phyloP scores from a whole-genome alignment of 1,284 basidiomycete species.

The Mycena citricolor region DNA sequence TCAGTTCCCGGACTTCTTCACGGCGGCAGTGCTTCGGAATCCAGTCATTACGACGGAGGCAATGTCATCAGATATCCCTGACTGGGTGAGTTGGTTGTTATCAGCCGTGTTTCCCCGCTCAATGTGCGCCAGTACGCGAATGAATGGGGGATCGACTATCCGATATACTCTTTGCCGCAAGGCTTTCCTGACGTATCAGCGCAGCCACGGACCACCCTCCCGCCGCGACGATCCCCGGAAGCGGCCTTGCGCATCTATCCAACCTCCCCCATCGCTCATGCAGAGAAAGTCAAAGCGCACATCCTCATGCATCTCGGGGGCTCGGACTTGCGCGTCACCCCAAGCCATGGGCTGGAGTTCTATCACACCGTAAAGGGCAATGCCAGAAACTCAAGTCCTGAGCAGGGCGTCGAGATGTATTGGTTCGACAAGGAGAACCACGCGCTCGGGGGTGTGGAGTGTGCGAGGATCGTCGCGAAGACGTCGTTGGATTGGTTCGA shows the following conservation, averaged over 20 bases:
- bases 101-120: neutral
- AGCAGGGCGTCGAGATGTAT: slow-evolving; percentile 55
- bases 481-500: slow-evolving; percentile 53
- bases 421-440: slow-evolving; percentile 64
- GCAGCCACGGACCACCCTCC: slow-evolving; percentile 17
- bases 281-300: slow-evolving; percentile 50
- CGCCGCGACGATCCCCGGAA: slow-evolving; percentile 44
- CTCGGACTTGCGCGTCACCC: slow-evolving; percentile 62
- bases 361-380: slow-evolving; percentile 57
- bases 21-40: slow-evolving; percentile 63
- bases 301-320: slow-evolving; percentile 63
- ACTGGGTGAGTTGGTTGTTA: slow-evolving; percentile 53
- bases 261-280: slow-evolving; percentile 59
- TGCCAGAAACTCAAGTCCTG: slow-evolving; percentile 27
- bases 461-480: slow-evolving; percentile 50
- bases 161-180: slow-evolving; percentile 34
- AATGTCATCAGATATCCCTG: slow-evolving; percentile 65
- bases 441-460: slow-evolving; percentile 61
- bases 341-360: slow-evolving; percentile 60
- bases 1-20: slow-evolving; percentile 59
- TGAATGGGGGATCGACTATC: slow-evolving; percentile 55
- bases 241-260: slow-evolving; percentile 45
- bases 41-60: slow-evolving; percentile 67
- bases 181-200: slow-evolving; percentile 14
- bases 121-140: slow-evolving; percentile 37